Conservation (phyloP, 2,329 filamentous ascomycete genomes). For the Blastomyces parvus region DNA sequence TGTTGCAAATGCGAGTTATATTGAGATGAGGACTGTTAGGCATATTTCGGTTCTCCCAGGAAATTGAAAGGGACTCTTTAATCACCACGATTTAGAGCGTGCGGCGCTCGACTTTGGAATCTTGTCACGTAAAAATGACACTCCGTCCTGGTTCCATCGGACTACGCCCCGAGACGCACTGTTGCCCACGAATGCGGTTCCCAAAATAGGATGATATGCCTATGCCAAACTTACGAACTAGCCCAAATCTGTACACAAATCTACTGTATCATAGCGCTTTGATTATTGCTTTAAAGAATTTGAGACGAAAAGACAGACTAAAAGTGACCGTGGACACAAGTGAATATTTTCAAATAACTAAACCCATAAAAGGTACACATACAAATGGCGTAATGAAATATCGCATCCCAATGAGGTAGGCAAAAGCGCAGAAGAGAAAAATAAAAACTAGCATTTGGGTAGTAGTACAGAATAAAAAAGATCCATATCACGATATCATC, state of each 20-base stretch:
- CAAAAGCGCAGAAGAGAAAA: background rate
- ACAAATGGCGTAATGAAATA: background rate
- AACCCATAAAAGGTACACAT: background rate
- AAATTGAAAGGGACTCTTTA: background rate
- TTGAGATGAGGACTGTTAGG: background rate
- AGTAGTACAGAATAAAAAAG: slow-evolving; percentile 1
- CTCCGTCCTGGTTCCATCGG: background rate
- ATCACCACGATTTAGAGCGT: background rate
- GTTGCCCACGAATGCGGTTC: background rate
- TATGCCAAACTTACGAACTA: background rate
- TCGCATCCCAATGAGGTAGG: background rate
- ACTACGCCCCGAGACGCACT: background rate
- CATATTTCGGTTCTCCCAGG: background rate
- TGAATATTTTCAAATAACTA: background rate
- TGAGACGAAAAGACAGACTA: background rate
- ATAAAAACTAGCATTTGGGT: background rate
- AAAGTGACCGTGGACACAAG: background rate
- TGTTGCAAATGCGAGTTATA: background rate
- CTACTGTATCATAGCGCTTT: background rate
- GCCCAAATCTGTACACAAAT: background rate
- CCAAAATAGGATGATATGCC: background rate
- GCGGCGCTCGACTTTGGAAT: background rate
- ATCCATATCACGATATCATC: background rate
- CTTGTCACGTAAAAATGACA: background rate
- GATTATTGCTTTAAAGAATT: background rate